phyloP scores from a whole-genome alignment of 1,139 yeast genomes.

The Scheffersomyces quercinus region DNA sequence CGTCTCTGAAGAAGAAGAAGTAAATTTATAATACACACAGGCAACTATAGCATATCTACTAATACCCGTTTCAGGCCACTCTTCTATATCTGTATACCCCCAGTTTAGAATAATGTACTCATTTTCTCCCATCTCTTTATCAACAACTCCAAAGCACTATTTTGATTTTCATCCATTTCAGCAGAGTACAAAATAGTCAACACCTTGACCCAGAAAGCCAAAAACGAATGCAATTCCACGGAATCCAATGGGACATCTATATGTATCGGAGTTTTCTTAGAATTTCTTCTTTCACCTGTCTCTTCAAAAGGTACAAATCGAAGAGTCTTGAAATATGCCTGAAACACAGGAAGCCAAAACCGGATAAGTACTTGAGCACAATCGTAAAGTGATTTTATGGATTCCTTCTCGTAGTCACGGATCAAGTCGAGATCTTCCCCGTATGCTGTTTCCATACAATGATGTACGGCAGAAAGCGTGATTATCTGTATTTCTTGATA shows the following conservation, averaged over 20 bases:
- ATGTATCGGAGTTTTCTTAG: slow-evolving; percentile 19
- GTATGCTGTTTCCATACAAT: slow-evolving; percentile 54
- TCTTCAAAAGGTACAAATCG: slow-evolving; percentile 29
- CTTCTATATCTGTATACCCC: not conserved
- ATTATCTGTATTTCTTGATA: slow-evolving; percentile 45
- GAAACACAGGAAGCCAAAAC: slow-evolving; percentile 62
- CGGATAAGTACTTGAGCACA: slow-evolving; percentile 43
- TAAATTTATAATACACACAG: not conserved
- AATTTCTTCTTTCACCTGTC: slow-evolving; percentile 20
- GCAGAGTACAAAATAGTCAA: slow-evolving; percentile 40
- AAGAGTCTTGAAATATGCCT: slow-evolving; percentile 37
- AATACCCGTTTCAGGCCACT: not conserved
- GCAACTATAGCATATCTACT: not conserved
- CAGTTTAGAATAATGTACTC: not conserved
- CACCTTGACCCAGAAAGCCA: slow-evolving; percentile 52
- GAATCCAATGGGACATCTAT: slow-evolving; percentile 27
- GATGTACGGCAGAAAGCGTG: slow-evolving; percentile 49
- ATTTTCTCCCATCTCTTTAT: slow-evolving; percentile 41
- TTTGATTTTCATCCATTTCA: slow-evolving; percentile 40
- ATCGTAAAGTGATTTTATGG: slow-evolving; percentile 37
- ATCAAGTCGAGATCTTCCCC: slow-evolving; percentile 57
- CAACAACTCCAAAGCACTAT: slow-evolving; percentile 37
- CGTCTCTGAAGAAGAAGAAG: not conserved
- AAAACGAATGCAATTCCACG: slow-evolving; percentile 38
- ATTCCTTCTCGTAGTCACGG: slow-evolving; percentile 43